Base-by-base conservation (phyloP, 2,329 filamentous ascomycete genomes). In the Sarocladiaceae sp. region DNA sequence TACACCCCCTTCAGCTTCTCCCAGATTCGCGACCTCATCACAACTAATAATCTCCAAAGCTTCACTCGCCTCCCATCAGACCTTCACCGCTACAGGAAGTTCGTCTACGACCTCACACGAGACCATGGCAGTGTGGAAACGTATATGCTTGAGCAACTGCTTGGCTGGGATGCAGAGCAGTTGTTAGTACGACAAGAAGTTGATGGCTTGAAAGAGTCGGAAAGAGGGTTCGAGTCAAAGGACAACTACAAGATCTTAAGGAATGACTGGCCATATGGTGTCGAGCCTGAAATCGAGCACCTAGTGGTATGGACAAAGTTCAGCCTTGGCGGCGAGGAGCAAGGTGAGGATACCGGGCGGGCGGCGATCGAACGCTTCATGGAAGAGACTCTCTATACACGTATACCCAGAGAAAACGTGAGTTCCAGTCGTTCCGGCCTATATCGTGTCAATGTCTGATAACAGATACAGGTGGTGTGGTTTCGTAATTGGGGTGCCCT, bases 301-400 rank as follows among this genome's bases (percentile, higher is more conserved):
- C 74, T 97, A 2, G 89, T 96, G 4, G 83, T 96, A 12, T 97
- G 93, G 93, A 94, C 88, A 46, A 96, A 96, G 68, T 96, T 96
- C 62, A 76, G 80, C 46, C 74, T 97, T 22, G 77, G 83, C 51
- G 87, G 91, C 71, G 3, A 62, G 53, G 72, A 80, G 83, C 0
- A 86, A 82, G 13, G 83, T 90, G 57, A 86, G 1, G 74, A 80
- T 3, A 68, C 76, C 55, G 82, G 83, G 7, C 78, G 84, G 47
- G 69, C 68, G 17, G 73, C 83, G 63, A 88, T 97, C 55, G 82
- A 92, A 37, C 74, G 69, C 4, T 97, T 83, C 64, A 86, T 96
- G 37, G 66, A 77, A 25, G 73, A 68, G 63, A 86, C 73, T 1
- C 97, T 97, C 64, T 74, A 79, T 15, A 67, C 67, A 3, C 68